These are phyloP conservation scores for Colletotrichum musae DNA, from an alignment of 2,329 filamentous ascomycete genomes.

Conservation along the genomic window DNA sequence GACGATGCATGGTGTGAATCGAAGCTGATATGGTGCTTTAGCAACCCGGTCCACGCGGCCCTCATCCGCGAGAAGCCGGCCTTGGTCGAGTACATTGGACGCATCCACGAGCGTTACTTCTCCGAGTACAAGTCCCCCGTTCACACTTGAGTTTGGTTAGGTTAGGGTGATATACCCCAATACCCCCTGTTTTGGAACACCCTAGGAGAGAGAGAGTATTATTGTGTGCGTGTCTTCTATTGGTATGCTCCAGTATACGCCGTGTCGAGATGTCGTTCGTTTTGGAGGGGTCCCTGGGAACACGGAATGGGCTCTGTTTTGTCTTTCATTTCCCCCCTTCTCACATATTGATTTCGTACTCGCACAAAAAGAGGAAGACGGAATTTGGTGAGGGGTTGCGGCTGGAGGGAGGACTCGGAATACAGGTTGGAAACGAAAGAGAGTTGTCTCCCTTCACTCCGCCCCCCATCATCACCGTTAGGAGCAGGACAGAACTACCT, in stretches of 20 bases:
- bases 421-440: not conserved
- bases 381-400: not conserved
- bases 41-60: slow-evolving; percentile 38
- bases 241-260: too few species aligned
- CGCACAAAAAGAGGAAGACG: slow-evolving; percentile 23
- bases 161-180: slow-evolving; percentile 36
- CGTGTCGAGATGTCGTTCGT: not conserved
- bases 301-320: slow-evolving; percentile 18
- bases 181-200: slow-evolving; percentile 23
- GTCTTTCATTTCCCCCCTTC: slow-evolving; percentile 9
- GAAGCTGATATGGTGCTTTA: not conserved
- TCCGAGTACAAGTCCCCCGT: slow-evolving; percentile 38
- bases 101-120: slow-evolving; percentile 40
- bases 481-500: slow-evolving; percentile 22
- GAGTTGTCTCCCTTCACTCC: not conserved
- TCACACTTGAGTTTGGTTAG: slow-evolving; percentile 26
- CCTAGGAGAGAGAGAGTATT: slow-evolving; percentile 3
- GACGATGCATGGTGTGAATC: not conserved
- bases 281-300: slow-evolving; percentile 7
- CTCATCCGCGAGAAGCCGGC: slow-evolving; percentile 40
- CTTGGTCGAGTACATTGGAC: slow-evolving; percentile 38
- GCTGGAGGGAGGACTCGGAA: not conserved
- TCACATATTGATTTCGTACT: slow-evolving; percentile 14
- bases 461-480: not conserved
- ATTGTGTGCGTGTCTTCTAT: not conserved